These are phyloP conservation scores for Parietichytrium sp. DNA, from an alignment of 108 stramenopile species.

Conservation along the genomic window DNA sequence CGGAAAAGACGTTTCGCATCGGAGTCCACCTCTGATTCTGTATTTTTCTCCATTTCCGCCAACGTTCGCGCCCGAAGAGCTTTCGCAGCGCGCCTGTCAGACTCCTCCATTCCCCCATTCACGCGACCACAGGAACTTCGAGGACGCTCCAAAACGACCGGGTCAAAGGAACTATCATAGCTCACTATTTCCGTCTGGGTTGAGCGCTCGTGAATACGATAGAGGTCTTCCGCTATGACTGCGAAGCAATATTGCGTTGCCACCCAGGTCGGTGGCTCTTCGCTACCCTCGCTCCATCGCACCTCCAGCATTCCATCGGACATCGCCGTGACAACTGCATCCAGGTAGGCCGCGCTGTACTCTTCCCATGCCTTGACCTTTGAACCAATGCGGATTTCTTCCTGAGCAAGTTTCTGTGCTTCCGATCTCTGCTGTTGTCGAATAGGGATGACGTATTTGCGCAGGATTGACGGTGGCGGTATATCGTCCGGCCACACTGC, in stretches of 20 bases:
- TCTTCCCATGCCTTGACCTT: slow-evolving; percentile 16
- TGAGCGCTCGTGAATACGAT: not conserved
- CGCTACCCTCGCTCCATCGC: not conserved
- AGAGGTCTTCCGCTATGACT: not conserved
- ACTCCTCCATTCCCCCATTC: not conserved
- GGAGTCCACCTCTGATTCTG: not conserved
- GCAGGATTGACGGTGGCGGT: not conserved
- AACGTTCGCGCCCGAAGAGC: not conserved
- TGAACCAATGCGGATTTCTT: not conserved
- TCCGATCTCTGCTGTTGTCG: not conserved
- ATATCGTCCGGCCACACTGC: not conserved
- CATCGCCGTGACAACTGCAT: not conserved
- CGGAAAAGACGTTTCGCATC: not conserved
- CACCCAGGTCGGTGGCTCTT: not conserved
- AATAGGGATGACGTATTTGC: slow-evolving; percentile 2
- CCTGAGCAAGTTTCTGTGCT: not conserved
- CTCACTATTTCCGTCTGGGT: slow-evolving; percentile 9
- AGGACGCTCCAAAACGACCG: not conserved
- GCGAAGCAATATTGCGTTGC: not conserved
- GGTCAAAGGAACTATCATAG: not conserved
- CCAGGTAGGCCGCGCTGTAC: not conserved
- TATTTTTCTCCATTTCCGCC: not conserved
- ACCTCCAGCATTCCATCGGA: not conserved
- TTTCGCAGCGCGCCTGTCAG: not conserved
- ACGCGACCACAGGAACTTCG: slow-evolving; percentile 3